A percentile compares a stretch with the other conserved stretches of the same genome.
These are phyloP conservation scores for Trichoderma asperellum DNA, from an alignment of 2,329 filamentous ascomycete genomes.

Conservation along the genomic window DNA sequence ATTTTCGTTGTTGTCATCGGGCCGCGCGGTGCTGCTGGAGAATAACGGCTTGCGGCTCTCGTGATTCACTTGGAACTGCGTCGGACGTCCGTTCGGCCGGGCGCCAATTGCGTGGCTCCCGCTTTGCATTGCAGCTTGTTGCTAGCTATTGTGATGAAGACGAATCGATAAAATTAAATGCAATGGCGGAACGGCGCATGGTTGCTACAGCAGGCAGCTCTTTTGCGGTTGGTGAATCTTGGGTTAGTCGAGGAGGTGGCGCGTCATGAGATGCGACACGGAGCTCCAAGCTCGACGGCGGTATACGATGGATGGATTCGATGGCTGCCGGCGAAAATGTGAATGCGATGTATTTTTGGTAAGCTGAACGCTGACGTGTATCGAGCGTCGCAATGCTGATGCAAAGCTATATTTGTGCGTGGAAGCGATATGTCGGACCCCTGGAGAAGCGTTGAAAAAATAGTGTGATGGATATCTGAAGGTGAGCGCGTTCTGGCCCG, in stretches of 20 bases:
- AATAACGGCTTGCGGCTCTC: constrained; percentile 50
- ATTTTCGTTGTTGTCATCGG: constrained; percentile 30
- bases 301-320: too few species aligned
- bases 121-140: constrained; percentile 35
- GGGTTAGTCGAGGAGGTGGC: constrained; percentile 16
- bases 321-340: neutral
- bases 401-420: neutral
- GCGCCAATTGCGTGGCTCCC: constrained; percentile 33
- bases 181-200: constrained; percentile 20
- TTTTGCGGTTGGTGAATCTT: constrained; percentile 8
- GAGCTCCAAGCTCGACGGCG: neutral
- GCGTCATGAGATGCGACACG: constrained; percentile 27
- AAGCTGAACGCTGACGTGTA: neutral
- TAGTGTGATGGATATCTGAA: neutral
- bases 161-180: constrained; percentile 2
- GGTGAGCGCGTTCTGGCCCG: constrained; percentile 22
- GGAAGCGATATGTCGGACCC: neutral
- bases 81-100: constrained; percentile 32
- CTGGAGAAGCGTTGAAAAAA: constrained; percentile 1
- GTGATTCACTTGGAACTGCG: constrained; percentile 45
- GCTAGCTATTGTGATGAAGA: neutral
- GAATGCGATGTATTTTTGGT: neutral
- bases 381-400: neutral
- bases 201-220: constrained; percentile 3
- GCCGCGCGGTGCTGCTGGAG: constrained; percentile 33